Evolutionary conservation across 2,329 filamentous ascomycete genomes (phyloP).

Genomic region (Curvularia hawaiiensis): DNA sequence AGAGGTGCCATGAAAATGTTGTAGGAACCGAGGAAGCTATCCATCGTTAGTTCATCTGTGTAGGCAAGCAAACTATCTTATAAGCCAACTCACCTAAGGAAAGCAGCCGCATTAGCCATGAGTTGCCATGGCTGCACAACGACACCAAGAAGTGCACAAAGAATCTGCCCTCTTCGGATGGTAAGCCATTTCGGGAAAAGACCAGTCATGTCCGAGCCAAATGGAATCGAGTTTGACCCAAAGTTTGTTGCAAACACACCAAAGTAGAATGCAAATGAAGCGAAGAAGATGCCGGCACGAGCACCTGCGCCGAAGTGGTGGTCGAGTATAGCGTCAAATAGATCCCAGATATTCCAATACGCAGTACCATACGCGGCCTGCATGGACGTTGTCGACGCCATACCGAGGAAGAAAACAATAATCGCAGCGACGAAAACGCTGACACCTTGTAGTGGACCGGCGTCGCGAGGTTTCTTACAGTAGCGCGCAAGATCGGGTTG

Average conservation of each 20-base stretch:
- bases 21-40: slow-evolving; percentile 51
- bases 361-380: slow-evolving; percentile 44
- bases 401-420: slow-evolving; percentile 50
- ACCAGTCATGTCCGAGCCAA: slow-evolving; percentile 50
- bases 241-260: slow-evolving; percentile 53
- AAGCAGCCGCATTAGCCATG: slow-evolving; percentile 47
- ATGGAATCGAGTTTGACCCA: slow-evolving; percentile 49
- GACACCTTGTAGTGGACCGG: slow-evolving; percentile 38
- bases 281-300: slow-evolving; percentile 50
- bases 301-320: slow-evolving; percentile 47
- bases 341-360: slow-evolving; percentile 55
- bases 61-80: too few species aligned
- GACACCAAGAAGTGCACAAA: slow-evolving; percentile 47
- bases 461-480: slow-evolving; percentile 39
- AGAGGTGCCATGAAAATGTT: slow-evolving; percentile 52
- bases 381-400: slow-evolving; percentile 47
- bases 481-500: slow-evolving; percentile 53
- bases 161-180: slow-evolving; percentile 51
- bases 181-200: slow-evolving; percentile 52
- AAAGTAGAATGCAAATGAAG: slow-evolving; percentile 43
- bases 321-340: slow-evolving; percentile 51
- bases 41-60: slow-evolving; percentile 7
- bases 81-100: slow-evolving; percentile 35
- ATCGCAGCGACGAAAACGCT: slow-evolving; percentile 48
- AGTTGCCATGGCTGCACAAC: slow-evolving; percentile 52